Evolutionary conservation across 129 eudicot species (phyloP), one percentile per base, ranked within the genome.

Genomic region (Centrapalus pauciflorus): DNA sequence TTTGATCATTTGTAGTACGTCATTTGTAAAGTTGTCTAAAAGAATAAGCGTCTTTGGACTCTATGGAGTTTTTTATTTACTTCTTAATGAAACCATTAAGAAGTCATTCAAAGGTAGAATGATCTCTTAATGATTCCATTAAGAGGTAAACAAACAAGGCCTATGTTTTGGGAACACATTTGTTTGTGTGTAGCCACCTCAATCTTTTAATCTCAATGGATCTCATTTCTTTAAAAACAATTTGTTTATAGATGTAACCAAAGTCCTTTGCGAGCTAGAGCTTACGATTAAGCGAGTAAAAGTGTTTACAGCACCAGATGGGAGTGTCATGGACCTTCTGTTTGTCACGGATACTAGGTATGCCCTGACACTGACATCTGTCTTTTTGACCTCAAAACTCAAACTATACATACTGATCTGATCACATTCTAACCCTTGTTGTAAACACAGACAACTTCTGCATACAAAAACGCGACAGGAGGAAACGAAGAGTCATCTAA

Each of bases 281-380:
- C 95, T 87, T 35, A 69, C 84, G 14, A 69, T 84, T 40, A 78
- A 81, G 68, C 79, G 85, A 67, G 90, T 87, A 58, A 87, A 87
- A 70, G 85, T 87, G 43, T 78, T 83, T 52, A 87, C 95, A 7
- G 78, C 95, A 7, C 95, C 95, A 2, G 95, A 87, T 38, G 90
- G 95, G 75, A 73, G 75, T 73, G 90, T 87, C 52, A 78, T 87
- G 87, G 95, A 87, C 80, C 90, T 87, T 74, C 69, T 87, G 25
- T 87, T 78, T 37, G 71, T 87, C 73, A 87, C 95, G 3, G 95
- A 87, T 60, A 87, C 90, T 41, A 87, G 95, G 95, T 83, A 80
- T n/a, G 38, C 64, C 54, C n/a, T n/a, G n/a, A n/a, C n/a, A n/a
- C n/a, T 25, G 10, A 28, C 58, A 37, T 38, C 14, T 2, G 21